Evolutionary conservation across 768 basidiomycete genomes (phyloP).

Genomic region (Serendipita indica): DNA sequence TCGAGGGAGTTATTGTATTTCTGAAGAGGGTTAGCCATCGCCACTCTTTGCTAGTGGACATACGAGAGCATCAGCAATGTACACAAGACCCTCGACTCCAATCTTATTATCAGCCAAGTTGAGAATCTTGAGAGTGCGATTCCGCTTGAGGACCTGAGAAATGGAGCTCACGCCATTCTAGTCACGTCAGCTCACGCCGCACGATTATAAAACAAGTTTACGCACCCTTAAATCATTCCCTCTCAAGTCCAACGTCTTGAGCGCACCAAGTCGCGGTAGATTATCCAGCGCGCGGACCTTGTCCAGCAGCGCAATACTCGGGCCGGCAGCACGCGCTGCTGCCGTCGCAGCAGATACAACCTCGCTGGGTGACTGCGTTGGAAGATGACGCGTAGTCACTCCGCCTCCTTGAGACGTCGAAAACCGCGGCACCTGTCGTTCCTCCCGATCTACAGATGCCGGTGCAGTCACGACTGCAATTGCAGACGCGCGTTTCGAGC

Average conservation of each 20-base stretch:
- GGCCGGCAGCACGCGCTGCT: conserved; percentile 23
- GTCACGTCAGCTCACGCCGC: not conserved
- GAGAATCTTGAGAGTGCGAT: conserved; percentile 84
- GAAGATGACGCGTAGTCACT: conserved; percentile 32
- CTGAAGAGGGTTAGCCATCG: conserved; percentile 29
- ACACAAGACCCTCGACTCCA: conserved; percentile 62
- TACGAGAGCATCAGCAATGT: conserved; percentile 81
- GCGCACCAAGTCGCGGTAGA: conserved; percentile 66
- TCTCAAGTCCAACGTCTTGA: conserved; percentile 80
- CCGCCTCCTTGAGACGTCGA: conserved; percentile 39
- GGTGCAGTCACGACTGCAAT: conserved; percentile 10
- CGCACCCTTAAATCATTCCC: conserved; percentile 85
- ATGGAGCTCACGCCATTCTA: conserved; percentile 74
- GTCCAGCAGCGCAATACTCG: conserved; percentile 65
- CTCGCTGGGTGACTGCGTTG: not conserved
- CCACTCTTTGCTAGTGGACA: conserved; percentile 19
- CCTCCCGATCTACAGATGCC: conserved; percentile 13
- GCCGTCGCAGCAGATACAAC: conserved; percentile 6
- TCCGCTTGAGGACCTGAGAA: conserved; percentile 90
- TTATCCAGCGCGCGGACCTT: conserved; percentile 84
- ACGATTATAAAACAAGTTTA: conserved; percentile 13
- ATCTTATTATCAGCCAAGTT: conserved; percentile 93
- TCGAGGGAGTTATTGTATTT: conserved; percentile 93
- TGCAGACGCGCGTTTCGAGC: conserved; percentile 32
- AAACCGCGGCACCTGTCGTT: conserved; percentile 42